Evolutionary conservation across 106 monocot genomes (phyloP), one percentile per base, ranked within the genome.

Genomic region (Platanthera guangdongensis): DNA sequence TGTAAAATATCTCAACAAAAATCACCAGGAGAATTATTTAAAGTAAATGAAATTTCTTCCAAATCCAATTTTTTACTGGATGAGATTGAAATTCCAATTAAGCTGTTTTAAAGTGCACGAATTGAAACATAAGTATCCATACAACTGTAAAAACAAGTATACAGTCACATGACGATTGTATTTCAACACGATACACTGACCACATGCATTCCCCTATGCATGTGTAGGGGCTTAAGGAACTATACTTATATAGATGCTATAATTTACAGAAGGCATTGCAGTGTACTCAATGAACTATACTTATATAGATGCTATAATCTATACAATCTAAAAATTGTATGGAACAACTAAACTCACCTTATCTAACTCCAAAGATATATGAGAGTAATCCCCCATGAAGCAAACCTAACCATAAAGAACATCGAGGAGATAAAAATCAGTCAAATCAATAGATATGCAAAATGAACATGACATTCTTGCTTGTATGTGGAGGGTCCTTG

Each of bases 351-450:
- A 75, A 79, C 84, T 87, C 82, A 99, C 97, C 73, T 91, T 80
- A 78, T 94, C 91, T 82, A 99, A 89, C 45, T 94, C 83, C 85
- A 85, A 73, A 68, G 97, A 82, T 6, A 99, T 79, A 74, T 99
- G 94, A 12, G 92, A 99, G 80, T 89, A 81, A 11, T 94, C 89
- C 15, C 83, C 97, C 94, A 99, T 94, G 76, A 88, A 99, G 18
- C 79, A 81, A 45, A 99, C 89, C 97, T 99, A 74, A 12, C 68
- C 16, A 59, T 12, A 79, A 81, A 88, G 47, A 51, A 46, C 49
- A 68, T 47, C 67, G 51, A 39, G 14, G 47, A 67, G 11, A 75
- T 46, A 30, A 53, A 70, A 75, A 59, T 12, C 19, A 65, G 21
- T 47, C 71, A 48, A 46, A 73, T 57, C 11, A 28, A 16, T 47